Percentiles rank a stretch among this genome's conserved stretches.
Conservation (phyloP, 2,329 filamentous ascomycete species). For the Colletotrichum sublineola region DNA sequence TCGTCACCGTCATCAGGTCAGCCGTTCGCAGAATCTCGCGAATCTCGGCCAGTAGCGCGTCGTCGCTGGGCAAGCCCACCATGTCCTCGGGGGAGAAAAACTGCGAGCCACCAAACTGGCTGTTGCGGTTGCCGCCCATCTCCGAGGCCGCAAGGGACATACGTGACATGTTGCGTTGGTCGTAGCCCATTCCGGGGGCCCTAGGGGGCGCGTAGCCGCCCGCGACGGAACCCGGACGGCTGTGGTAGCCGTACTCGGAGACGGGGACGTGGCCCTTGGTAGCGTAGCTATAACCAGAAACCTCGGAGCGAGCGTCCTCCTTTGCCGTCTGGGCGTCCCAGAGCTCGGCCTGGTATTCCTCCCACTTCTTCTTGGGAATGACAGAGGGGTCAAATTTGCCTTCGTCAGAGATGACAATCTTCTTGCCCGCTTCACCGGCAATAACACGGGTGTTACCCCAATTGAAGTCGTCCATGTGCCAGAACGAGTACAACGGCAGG, state of each 20-base stretch:
- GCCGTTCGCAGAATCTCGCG: constrained; percentile 91
- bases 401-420: constrained; percentile 94
- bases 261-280: constrained; percentile 77
- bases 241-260: constrained; percentile 80
- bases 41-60: constrained; percentile 92
- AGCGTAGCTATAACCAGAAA: constrained; percentile 94
- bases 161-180: constrained; percentile 67
- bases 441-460: constrained; percentile 99
- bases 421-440: constrained; percentile 91
- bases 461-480: constrained; percentile 99
- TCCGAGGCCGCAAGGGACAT: constrained; percentile 87
- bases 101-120: constrained; percentile 71
- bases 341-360: constrained; percentile 97
- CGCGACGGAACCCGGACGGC: constrained; percentile 68
- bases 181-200: constrained; percentile 65
- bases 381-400: constrained; percentile 95
- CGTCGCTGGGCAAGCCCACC: constrained; percentile 84
- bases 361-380: constrained; percentile 98
- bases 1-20: constrained; percentile 97
- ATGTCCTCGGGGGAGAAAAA: constrained; percentile 76
- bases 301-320: constrained; percentile 84
- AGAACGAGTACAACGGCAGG: constrained; percentile 94
- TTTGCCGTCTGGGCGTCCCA: constrained; percentile 94
- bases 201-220: constrained; percentile 53
- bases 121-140: constrained; percentile 69